Conservation (phyloP, 306 rosid genomes). For the Sechiopsis laciniata region DNA sequence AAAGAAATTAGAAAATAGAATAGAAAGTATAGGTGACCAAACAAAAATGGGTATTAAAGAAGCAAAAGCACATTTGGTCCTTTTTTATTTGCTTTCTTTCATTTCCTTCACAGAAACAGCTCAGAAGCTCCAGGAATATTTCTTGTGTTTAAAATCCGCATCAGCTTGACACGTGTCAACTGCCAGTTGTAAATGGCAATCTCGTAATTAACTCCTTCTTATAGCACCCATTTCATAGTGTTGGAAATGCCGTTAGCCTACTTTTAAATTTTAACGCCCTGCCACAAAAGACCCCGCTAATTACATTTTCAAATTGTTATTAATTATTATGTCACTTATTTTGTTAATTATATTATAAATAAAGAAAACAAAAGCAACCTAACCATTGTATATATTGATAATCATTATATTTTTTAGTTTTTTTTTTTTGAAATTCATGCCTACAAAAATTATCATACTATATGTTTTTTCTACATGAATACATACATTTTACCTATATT, state of each 20-base stretch:
- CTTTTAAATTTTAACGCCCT: not conserved
- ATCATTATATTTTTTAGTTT: too few species aligned
- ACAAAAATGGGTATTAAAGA: not conserved
- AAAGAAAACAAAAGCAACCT: too few species aligned
- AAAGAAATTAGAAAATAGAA: not conserved
- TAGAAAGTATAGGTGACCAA: constrained; percentile 11
- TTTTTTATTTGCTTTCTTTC: not conserved
- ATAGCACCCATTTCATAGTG: not conserved
- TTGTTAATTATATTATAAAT: too few species aligned
- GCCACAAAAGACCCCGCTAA: too few species aligned
- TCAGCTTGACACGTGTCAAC: not conserved
- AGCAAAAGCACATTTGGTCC: not conserved
- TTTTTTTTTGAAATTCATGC: too few species aligned
- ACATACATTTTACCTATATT: too few species aligned
- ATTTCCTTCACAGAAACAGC: constrained; percentile 7
- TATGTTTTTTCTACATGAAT: too few species aligned
- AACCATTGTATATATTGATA: too few species aligned
- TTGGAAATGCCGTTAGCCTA: not conserved
- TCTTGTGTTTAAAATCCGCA: not conserved
- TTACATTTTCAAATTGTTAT: too few species aligned
- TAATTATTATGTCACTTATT: too few species aligned
- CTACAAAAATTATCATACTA: too few species aligned
- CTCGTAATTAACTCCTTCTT: not conserved
- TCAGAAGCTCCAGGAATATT: constrained; percentile 8
- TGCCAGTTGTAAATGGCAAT: constrained; percentile 12